These are phyloP conservation scores for Leucaena leucocephala DNA, from an alignment of 306 rosid species.

Conservation along the genomic window DNA sequence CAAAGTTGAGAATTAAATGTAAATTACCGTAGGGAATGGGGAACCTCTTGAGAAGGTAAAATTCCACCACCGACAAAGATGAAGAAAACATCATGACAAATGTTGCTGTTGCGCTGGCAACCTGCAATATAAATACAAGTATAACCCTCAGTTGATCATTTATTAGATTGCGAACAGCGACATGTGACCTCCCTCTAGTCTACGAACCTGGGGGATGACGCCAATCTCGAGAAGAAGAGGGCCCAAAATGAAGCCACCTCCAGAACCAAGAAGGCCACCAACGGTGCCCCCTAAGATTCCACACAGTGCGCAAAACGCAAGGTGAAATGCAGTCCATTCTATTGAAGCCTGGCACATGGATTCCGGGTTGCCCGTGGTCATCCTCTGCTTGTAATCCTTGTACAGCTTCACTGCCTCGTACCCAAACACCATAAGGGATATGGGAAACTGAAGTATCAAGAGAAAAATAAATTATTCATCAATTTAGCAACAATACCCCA, in stretches of 20 bases:
- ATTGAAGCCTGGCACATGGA: conserved; percentile 87
- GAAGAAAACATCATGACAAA: conserved; percentile 92
- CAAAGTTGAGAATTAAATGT: conserved; percentile 18
- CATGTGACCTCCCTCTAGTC: neutral
- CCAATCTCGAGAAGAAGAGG: conserved; percentile 92
- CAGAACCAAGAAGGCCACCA: conserved; percentile 89
- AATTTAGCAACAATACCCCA: conserved; percentile 8
- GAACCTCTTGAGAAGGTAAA: conserved; percentile 84
- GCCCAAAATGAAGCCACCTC: conserved; percentile 91
- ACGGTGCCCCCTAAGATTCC: conserved; percentile 89
- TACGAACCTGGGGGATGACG: conserved; percentile 73
- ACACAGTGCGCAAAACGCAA: conserved; percentile 74
- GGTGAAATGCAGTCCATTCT: conserved; percentile 64
- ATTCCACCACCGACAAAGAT: conserved; percentile 87
- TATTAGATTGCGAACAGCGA: neutral
- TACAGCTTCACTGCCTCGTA: conserved; percentile 74
- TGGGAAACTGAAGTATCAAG: conserved; percentile 62
- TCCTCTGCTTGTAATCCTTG: conserved; percentile 66
- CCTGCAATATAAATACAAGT: conserved; percentile 43
- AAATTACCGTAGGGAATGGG: conserved; percentile 81
- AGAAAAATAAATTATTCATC: neutral
- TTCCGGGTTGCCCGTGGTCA: conserved; percentile 59
- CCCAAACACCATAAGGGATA: conserved; percentile 69
- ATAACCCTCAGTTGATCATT: conserved; percentile 6
- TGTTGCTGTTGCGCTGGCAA: conserved; percentile 94